phyloP scores from a whole-genome alignment of 306 rosid species.

The Rosa chinensis region DNA sequence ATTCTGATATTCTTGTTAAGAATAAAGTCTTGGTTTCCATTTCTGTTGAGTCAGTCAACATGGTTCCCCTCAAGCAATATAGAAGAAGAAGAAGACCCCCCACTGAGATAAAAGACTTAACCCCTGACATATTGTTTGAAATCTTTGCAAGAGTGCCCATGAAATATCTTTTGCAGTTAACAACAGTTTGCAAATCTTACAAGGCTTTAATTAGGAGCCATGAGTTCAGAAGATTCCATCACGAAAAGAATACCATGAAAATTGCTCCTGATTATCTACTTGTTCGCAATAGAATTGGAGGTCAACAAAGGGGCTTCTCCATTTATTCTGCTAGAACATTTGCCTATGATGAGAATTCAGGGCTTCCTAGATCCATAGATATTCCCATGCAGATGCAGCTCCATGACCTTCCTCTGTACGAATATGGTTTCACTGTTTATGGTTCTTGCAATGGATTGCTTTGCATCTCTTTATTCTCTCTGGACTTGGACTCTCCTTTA shows the following conservation, averaged over 20 bases:
- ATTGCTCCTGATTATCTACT: background rate
- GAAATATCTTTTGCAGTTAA: background rate
- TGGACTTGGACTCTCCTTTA: background rate
- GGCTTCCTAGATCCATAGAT: background rate
- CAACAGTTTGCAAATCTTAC: background rate
- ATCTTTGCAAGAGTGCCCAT: background rate
- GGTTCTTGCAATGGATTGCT: constrained; percentile 7
- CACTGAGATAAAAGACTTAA: no score
- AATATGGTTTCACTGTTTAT: background rate
- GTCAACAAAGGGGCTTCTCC: background rate
- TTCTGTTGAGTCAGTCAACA: background rate
- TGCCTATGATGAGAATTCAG: background rate
- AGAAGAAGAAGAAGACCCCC: background rate
- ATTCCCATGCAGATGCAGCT: background rate
- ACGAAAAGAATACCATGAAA: no score
- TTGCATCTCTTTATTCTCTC: background rate
- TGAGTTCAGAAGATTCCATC: background rate
- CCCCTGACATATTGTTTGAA: background rate
- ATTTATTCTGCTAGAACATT: background rate
- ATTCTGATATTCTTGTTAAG: background rate
- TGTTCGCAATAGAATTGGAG: background rate
- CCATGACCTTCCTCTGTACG: background rate
- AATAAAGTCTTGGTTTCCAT: background rate
- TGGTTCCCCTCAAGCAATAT: background rate
- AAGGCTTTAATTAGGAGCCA: background rate